Base-by-base conservation (phyloP, 2,329 filamentous ascomycete genomes). In the Trichoderma brevicompactum region DNA sequence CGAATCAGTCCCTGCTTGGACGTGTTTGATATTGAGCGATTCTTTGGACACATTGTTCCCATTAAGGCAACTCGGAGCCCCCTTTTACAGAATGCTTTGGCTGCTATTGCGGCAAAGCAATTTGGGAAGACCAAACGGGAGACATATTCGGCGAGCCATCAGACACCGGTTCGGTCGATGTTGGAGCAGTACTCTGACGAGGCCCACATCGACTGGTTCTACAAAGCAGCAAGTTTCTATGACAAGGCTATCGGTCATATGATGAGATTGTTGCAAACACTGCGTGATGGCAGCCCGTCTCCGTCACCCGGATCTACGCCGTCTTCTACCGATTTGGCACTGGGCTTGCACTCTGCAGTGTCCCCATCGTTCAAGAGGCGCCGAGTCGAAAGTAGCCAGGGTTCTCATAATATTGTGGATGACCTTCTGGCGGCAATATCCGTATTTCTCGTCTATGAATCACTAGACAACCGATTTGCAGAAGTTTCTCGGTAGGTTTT, bases 141-240 rank as follows among this genome's bases (percentile, higher is more conserved):
- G 40, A 52, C 64, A 7, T 43, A 48, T 23, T 41, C 59, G 12
- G 10, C 41, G 19, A 55, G n/a, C 10, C 49, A 54, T 49, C 64
- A 63, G 12, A 50, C 48, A 4, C 40, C 58, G 9, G 49, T 50
- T 5, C 41, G 44, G 19, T 66, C 66, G 15, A 55, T 65, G 60
- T 52, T 68, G 7, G 60, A 66, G 46, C 43, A 65, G 34, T 64
- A 64, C 41, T 65, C 50, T 7, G 48, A 59, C n/a, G 48, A n/a
- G 17, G 41, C 53, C 19, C 50, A 62, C 10, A 50, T 65, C 34
- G 68, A 69, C 36, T 69, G 68, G 68, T 69, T 68, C 49, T 69
- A 68, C 46, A 67, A 68, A 41, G 67, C 68, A 9, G 68, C 68
- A n/a, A 70, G 68, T 34, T 70, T 70, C 43, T 69, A 70, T 19